Evolutionary conservation across 2,329 filamentous ascomycete genomes (phyloP).

Genomic region (Moelleriella libera): DNA sequence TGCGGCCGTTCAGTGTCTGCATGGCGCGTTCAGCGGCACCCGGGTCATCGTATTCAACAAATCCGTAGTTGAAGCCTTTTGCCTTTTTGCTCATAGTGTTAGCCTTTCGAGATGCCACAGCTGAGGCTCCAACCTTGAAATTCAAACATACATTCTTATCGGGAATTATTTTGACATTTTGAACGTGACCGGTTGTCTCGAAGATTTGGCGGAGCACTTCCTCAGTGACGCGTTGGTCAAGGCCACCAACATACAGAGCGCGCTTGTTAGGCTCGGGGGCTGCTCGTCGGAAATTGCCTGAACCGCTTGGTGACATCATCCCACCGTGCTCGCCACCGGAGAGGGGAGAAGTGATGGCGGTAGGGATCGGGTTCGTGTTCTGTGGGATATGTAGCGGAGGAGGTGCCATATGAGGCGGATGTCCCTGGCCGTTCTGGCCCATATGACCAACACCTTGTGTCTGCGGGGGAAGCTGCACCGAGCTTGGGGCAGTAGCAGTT

Average conservation of each 20-base stretch:
- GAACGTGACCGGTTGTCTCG: constrained; percentile 94
- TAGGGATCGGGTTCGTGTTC: constrained; percentile 91
- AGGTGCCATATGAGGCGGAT: constrained; percentile 70
- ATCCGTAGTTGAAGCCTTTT: constrained; percentile 98
- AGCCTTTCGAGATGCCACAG: background rate
- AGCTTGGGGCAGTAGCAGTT: constrained; percentile 45
- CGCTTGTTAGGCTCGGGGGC: constrained; percentile 98
- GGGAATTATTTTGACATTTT: constrained; percentile 98
- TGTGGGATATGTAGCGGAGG: constrained; percentile 88
- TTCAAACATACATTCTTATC: constrained; percentile 83
- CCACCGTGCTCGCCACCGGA: constrained; percentile 47
- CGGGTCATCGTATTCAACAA: constrained; percentile 97
- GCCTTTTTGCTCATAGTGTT: constrained; percentile 38
- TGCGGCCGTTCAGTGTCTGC: constrained; percentile 88
- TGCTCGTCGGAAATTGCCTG: constrained; percentile 72
- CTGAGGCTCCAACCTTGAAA: background rate
- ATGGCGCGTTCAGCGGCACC: constrained; percentile 93
- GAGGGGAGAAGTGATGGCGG: constrained; percentile 80
- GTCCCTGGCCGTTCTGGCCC: constrained; percentile 55
- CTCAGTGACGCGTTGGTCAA: constrained; percentile 91
- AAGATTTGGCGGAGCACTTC: constrained; percentile 96
- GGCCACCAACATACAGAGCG: constrained; percentile 85
- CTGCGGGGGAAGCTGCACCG: constrained; percentile 56
- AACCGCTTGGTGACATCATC: constrained; percentile 76
- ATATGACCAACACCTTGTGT: constrained; percentile 41